These are phyloP conservation scores for Picea glauca DNA, from an alignment of 75 land plant genomes.

Conservation along the genomic window DNA sequence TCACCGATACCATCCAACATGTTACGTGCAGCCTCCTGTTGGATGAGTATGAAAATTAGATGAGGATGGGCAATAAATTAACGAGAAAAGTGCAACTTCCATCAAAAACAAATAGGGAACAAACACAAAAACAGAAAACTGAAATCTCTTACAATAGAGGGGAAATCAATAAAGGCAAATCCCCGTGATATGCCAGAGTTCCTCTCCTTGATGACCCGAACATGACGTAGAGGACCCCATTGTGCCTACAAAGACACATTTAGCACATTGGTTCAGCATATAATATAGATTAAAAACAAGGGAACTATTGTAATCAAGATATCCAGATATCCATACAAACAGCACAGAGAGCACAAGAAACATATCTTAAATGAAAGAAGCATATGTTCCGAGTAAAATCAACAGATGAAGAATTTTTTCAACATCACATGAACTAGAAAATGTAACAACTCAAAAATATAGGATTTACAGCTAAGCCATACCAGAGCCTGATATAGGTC, in stretches of 20 bases:
- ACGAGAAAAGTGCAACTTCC: background rate
- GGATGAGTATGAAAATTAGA: background rate
- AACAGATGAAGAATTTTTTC: background rate
- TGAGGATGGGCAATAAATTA: background rate
- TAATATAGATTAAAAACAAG: too few species aligned
- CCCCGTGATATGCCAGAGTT: conserved; percentile 92
- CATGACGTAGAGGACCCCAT: conserved; percentile 99
- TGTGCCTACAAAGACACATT: conserved; percentile 57
- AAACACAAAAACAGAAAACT: background rate
- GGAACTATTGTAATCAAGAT: too few species aligned
- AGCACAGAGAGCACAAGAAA: background rate
- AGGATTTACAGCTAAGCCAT: conserved; percentile 11
- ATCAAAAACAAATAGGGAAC: background rate
- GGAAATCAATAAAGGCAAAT: conserved; percentile 99
- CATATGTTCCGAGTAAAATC: background rate
- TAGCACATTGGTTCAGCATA: background rate
- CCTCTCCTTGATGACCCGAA: conserved; percentile 96
- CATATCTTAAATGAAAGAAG: background rate
- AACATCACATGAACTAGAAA: background rate
- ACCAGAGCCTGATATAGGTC: conserved; percentile 91
- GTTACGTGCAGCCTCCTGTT: conserved; percentile 84
- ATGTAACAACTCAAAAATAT: background rate
- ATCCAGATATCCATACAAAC: background rate
- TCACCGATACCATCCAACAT: conserved; percentile 86
- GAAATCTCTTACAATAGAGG: conserved; percentile 67